Percentiles rank a stretch among this genome's conserved stretches.
Conservation (phyloP, 352 stramenopile genomes). For the Phytophthora palmivora region DNA sequence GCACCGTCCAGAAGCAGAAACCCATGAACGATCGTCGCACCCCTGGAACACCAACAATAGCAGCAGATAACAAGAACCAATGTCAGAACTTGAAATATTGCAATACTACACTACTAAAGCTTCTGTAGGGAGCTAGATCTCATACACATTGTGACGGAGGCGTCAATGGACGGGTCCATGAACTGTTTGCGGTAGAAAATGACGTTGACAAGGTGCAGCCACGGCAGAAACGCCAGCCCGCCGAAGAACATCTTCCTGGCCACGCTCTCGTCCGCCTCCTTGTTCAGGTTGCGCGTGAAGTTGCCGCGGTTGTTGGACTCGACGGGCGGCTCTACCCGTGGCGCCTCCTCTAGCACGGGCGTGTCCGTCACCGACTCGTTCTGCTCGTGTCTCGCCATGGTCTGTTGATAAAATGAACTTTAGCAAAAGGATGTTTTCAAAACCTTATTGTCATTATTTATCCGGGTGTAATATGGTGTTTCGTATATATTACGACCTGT, state of each 20-base stretch:
- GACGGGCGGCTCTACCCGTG: slow-evolving; percentile 22
- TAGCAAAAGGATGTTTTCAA: neutral
- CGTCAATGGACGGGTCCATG: slow-evolving; percentile 67
- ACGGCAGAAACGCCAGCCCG: slow-evolving; percentile 73
- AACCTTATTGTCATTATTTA: neutral
- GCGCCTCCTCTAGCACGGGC: slow-evolving; percentile 64
- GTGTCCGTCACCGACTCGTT: slow-evolving; percentile 51
- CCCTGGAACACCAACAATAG: slow-evolving; percentile 41
- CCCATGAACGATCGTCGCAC: slow-evolving; percentile 79
- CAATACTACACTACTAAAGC: neutral
- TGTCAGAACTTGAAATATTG: neutral
- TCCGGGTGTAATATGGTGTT: neutral
- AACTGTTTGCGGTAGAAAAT: slow-evolving; percentile 88
- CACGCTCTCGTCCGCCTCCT: slow-evolving; percentile 73
- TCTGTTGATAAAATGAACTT: slow-evolving; percentile 2
- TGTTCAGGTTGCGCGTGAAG: slow-evolving; percentile 89
- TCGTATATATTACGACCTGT: no score
- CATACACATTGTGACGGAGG: slow-evolving; percentile 81
- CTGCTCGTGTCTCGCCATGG: slow-evolving; percentile 35
- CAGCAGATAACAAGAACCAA: slow-evolving; percentile 9
- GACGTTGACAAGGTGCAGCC: slow-evolving; percentile 86
- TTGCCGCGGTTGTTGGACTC: slow-evolving; percentile 84
- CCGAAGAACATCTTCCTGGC: slow-evolving; percentile 89
- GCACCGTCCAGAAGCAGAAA: slow-evolving; percentile 69
- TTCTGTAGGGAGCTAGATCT: neutral